phyloP scores from a whole-genome alignment of 2,329 filamentous ascomycete species.

The Aspergillus niger region DNA sequence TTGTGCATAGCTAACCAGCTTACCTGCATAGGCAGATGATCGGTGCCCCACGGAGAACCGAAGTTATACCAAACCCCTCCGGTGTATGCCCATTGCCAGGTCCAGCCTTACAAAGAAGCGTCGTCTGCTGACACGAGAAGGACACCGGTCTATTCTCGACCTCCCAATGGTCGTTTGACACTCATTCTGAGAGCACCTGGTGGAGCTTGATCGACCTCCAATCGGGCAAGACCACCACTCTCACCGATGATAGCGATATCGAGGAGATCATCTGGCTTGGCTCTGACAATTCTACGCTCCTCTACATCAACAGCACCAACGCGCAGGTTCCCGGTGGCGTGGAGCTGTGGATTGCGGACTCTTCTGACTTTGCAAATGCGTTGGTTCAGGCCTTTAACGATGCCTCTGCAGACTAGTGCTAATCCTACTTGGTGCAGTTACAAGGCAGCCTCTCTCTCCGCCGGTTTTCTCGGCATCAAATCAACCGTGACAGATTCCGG shows the following conservation, averaged over 20 bases:
- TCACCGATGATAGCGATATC: conserved; percentile 66
- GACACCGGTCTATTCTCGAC: conserved; percentile 55
- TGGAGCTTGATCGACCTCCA: conserved; percentile 72
- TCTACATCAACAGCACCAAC: conserved; percentile 56
- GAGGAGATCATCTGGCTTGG: conserved; percentile 77
- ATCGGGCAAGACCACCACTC: conserved; percentile 63
- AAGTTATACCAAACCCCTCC: conserved; percentile 42
- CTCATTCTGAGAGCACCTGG: conserved; percentile 63
- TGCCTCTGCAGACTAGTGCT: neutral
- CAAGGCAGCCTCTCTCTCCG: conserved; percentile 42
- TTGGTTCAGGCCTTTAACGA: conserved; percentile 17
- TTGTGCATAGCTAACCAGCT: neutral
- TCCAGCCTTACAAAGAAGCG: neutral
- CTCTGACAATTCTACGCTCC: conserved; percentile 62
- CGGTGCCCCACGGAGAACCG: conserved; percentile 39
- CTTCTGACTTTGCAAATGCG: conserved; percentile 35
- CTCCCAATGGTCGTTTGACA: conserved; percentile 77
- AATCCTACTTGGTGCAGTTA: conserved; percentile 27
- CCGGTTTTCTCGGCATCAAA: conserved; percentile 44
- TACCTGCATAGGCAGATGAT: conserved; percentile 34
- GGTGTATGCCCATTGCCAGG: conserved; percentile 33
- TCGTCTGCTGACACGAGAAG: conserved; percentile 22
- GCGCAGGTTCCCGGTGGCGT: conserved; percentile 42
- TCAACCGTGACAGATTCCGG: conserved; percentile 38
- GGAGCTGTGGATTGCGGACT: conserved; percentile 42